Conservation (phyloP, 345 rosid species). For the Pistacia integerrima region DNA sequence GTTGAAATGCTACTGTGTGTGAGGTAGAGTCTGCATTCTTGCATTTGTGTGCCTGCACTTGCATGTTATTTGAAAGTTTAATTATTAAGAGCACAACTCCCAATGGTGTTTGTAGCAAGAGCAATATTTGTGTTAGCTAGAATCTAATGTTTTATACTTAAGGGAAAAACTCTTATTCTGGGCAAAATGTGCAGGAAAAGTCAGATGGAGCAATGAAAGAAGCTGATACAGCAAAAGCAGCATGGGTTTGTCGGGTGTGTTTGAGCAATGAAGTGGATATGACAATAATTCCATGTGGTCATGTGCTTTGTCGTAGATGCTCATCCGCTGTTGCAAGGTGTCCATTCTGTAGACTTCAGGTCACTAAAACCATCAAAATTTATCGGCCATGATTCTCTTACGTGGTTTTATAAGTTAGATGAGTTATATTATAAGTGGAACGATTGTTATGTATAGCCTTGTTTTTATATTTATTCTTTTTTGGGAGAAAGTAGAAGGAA, state of each 20-base stretch:
- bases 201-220: slow-evolving; percentile 69
- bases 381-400: slow-evolving; percentile 54
- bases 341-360: slow-evolving; percentile 89
- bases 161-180: background rate
- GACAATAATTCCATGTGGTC: slow-evolving; percentile 86
- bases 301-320: slow-evolving; percentile 80
- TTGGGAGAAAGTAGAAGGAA: background rate
- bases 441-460: background rate
- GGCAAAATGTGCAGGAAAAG: slow-evolving; percentile 56
- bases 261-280: slow-evolving; percentile 76
- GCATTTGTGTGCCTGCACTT: background rate
- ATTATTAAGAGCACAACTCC: background rate
- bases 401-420: background rate
- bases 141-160: background rate
- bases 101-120: background rate
- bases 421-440: background rate
- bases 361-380: slow-evolving; percentile 60
- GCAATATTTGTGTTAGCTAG: background rate
- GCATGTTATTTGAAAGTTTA: background rate
- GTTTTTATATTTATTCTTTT: background rate
- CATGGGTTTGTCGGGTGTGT: slow-evolving; percentile 88
- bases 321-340: slow-evolving; percentile 80
- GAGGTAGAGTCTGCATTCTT: background rate
- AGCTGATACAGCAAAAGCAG: slow-evolving; percentile 83
- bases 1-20: background rate